Evolutionary conservation across 495 filamentous ascomycete species (phyloP).

Genomic region (Penicillium samsonianum): DNA sequence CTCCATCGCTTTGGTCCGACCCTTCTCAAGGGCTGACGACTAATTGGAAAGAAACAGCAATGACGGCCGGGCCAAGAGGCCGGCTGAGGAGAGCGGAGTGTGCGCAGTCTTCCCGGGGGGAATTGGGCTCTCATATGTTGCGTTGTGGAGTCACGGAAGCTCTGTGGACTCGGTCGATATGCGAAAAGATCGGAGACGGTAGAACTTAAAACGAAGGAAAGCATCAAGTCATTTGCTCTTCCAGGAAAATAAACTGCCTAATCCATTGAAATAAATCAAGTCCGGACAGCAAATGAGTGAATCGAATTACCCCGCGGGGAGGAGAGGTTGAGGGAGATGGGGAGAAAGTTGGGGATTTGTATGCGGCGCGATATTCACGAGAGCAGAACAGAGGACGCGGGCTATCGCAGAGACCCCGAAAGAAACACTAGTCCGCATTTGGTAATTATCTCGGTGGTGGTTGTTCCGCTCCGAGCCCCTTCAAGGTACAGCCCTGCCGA

Average conservation of each 20-base stretch:
- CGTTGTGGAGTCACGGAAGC: slow-evolving; percentile 46
- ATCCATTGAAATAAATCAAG: slow-evolving; percentile 52
- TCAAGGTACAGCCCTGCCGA: background rate
- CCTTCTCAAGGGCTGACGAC: slow-evolving; percentile 31
- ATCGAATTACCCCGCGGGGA: slow-evolving; percentile 46
- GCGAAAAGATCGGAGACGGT: slow-evolving; percentile 34
- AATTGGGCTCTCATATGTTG: slow-evolving; percentile 48
- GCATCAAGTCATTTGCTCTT: slow-evolving; percentile 51
- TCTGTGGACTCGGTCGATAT: slow-evolving; percentile 60
- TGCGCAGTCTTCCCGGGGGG: slow-evolving; percentile 30
- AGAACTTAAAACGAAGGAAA: slow-evolving; percentile 19
- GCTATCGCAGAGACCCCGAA: slow-evolving; percentile 50
- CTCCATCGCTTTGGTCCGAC: slow-evolving; percentile 43
- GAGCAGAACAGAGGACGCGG: slow-evolving; percentile 37
- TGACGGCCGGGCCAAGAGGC: slow-evolving; percentile 47
- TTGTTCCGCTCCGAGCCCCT: slow-evolving; percentile 31
- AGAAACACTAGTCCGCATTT: slow-evolving; percentile 39
- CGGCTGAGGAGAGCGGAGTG: slow-evolving; percentile 37
- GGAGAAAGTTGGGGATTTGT: slow-evolving; percentile 38
- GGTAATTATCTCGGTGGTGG: slow-evolving; percentile 28
- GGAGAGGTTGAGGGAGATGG: slow-evolving; percentile 38
- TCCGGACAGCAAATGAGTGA: slow-evolving; percentile 58
- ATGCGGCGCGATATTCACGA: slow-evolving; percentile 39
- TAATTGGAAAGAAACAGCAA: slow-evolving; percentile 23
- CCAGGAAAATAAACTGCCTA: slow-evolving; percentile 55